phyloP scores from a whole-genome alignment of 495 filamentous ascomycete genomes.

The Jackrogersella multiformis region DNA sequence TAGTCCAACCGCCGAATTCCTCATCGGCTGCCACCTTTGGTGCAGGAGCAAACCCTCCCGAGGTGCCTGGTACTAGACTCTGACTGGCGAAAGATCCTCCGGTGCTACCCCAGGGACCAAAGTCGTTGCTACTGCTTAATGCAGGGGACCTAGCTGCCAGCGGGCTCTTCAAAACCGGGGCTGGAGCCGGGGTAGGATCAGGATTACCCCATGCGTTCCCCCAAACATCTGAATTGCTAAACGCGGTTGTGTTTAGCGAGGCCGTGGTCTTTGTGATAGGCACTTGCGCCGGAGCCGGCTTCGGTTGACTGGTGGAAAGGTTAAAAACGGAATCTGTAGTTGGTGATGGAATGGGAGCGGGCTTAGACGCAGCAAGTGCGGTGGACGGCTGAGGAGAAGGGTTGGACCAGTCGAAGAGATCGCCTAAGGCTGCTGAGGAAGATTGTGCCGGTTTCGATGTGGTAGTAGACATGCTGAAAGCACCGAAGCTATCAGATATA shows the following conservation, averaged over 20 bases:
- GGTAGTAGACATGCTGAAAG: conserved; percentile 61
- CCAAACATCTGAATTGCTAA: conserved; percentile 60
- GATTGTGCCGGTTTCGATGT: conserved; percentile 57
- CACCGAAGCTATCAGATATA: conserved; percentile 61
- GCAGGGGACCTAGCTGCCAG: conserved; percentile 26
- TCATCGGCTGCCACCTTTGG: conserved; percentile 83
- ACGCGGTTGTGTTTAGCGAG: conserved; percentile 49
- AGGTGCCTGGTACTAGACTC: conserved; percentile 62
- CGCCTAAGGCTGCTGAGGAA: conserved; percentile 65
- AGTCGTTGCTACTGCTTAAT: conserved; percentile 48
- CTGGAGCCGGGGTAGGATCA: conserved; percentile 49
- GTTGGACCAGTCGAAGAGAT: conserved; percentile 84
- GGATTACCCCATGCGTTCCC: conserved; percentile 66
- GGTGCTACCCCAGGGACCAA: conserved; percentile 85
- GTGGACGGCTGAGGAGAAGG: conserved; percentile 60
- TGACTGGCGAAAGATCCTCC: conserved; percentile 58
- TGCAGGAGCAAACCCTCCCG: conserved; percentile 59
- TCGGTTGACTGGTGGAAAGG: conserved; percentile 66
- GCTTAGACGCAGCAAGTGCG: conserved; percentile 53
- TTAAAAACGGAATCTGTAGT: conserved; percentile 76
- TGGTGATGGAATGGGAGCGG: conserved; percentile 51
- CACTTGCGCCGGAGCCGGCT: conserved; percentile 51
- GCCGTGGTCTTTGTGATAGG: conserved; percentile 45
- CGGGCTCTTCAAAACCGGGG: conserved; percentile 36
- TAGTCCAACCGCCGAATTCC: conserved; percentile 94